Evolutionary conservation across 495 filamentous ascomycete genomes (phyloP), one percentile per base, ranked within the genome.

Genomic region (Aspergillus funiculosus): DNA sequence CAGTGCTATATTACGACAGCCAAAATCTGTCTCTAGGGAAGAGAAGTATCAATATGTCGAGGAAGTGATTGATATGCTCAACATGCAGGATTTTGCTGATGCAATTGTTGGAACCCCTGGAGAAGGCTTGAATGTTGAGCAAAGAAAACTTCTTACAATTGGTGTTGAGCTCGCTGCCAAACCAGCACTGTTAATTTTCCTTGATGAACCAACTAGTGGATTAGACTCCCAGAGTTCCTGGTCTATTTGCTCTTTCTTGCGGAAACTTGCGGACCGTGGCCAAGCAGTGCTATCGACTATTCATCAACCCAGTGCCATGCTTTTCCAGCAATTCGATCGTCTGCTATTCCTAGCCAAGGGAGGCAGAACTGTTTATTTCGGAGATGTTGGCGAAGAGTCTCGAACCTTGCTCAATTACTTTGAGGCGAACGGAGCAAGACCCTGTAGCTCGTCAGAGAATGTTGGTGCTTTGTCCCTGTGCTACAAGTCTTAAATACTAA

Each of bases 221-320:
- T 65, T 94, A 9, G 88, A 94, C 63, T 82, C 79, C 44, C 87
- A 92, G 54, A 92, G 85, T 8, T 85, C 87, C 3, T 94, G 85
- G 86, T 79, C 86, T 14, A 92, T 94, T 51, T 74, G 86, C 39
- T 69, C 80, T 39, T 78, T 94, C 31, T 69, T 95, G n/a, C 78
- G 87, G 53, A 94, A 91, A 60, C 74, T 95, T 22, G 87, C 89
- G 34, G 84, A 87, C 63, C 83, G 78, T 54, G 89, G 89, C 19
- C 89, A 94, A 59, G 88, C 89, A 21, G 83, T 95, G 56, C 79
- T 95, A 5, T 90, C 86, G 56, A 95, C 89, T 3, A 95, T 98
- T 52, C 91, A 98, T 65, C 91, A 98, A 58, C 89, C 89, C 1
- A 89, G 85, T 1, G 88, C 89, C 29, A 81, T 94, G 60, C 74